Percentiles rank a stretch among this genome's conserved stretches.
phyloP scores from a whole-genome alignment of 768 basidiomycete genomes.

The Boletus insuetus region DNA sequence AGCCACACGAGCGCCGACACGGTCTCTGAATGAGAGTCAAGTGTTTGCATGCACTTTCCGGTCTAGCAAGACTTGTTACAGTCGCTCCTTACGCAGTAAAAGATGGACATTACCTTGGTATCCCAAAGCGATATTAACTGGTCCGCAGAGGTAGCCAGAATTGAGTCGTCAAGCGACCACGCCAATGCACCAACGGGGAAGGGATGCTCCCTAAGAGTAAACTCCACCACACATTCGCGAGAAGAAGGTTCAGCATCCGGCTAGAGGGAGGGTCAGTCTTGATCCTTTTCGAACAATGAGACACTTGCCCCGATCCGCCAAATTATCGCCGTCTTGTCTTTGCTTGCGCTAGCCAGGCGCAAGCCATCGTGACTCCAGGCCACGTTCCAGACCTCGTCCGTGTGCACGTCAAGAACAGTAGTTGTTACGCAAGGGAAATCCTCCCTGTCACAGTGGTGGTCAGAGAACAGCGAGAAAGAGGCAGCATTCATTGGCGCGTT shows the following conservation, averaged over 20 bases:
- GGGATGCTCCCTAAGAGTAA: conserved; percentile 70
- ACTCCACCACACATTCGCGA: conserved; percentile 58
- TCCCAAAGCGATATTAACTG: conserved; percentile 87
- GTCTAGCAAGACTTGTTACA: conserved; percentile 46
- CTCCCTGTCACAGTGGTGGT: conserved; percentile 79
- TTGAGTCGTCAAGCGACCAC: conserved; percentile 89
- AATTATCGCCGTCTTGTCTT: conserved; percentile 84
- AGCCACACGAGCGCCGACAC: conserved; percentile 88
- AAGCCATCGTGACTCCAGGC: conserved; percentile 92
- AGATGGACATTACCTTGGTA: conserved; percentile 56
- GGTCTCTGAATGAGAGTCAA: conserved; percentile 74
- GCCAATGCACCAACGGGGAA: conserved; percentile 79
- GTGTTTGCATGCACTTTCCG: conserved; percentile 62
- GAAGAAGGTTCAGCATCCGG: conserved; percentile 46
- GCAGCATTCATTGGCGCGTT: conserved; percentile 57
- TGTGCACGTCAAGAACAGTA: conserved; percentile 80
- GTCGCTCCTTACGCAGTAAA: neutral
- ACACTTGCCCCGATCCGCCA: conserved; percentile 79
- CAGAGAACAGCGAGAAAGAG: conserved; percentile 79
- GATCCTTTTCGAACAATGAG: conserved; percentile 4
- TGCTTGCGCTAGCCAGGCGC: conserved; percentile 83
- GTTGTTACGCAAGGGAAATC: conserved; percentile 86
- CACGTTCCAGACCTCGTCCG: conserved; percentile 93
- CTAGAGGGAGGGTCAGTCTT: conserved; percentile 27
- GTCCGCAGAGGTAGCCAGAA: conserved; percentile 83